Evolutionary conservation across 208 protist species (phyloP).

Genomic region (Blastocrithidia nonstop): DNA sequence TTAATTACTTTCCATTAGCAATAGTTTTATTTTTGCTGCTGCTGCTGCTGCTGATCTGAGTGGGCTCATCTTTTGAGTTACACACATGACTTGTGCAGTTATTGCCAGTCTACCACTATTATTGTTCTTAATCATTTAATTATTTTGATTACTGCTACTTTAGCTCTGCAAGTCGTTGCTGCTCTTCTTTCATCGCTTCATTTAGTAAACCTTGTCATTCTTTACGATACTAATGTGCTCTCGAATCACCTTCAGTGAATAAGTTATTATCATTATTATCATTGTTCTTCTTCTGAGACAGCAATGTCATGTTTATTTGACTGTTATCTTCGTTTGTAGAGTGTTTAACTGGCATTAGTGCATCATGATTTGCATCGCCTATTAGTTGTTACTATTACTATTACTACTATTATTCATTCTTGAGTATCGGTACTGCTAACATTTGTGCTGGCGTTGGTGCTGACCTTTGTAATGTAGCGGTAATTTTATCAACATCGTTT

Average conservation of each 20-base stretch:
- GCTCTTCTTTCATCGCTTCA: conserved; percentile 11
- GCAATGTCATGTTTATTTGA: background rate
- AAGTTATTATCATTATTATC: background rate
- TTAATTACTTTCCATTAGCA: background rate
- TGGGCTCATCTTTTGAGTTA: too few relatives aligned
- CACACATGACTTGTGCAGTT: too few relatives aligned
- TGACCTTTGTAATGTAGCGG: too few relatives aligned
- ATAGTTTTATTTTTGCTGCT: background rate
- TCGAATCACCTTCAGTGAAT: conserved; percentile 3
- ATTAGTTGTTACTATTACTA: conserved; percentile 9
- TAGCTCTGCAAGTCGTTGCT: background rate
- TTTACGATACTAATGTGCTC: too few relatives aligned
- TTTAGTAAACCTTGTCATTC: conserved; percentile 23
- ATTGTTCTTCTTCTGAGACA: background rate
- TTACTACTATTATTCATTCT: conserved; percentile 5
- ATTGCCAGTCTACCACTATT: too few relatives aligned
- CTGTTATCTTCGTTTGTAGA: background rate
- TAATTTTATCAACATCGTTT: too few relatives aligned
- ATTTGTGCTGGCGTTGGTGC: too few relatives aligned
- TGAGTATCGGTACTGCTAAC: conserved; percentile 19
- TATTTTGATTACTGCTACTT: background rate
- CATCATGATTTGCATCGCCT: background rate
- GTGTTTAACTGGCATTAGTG: background rate
- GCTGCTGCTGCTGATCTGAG: too few relatives aligned
- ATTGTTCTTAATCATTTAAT: conserved; percentile 7